These are phyloP conservation scores for Dictyostelium capitatum DNA, from an alignment of 78 protist species.

Conservation along the genomic window DNA sequence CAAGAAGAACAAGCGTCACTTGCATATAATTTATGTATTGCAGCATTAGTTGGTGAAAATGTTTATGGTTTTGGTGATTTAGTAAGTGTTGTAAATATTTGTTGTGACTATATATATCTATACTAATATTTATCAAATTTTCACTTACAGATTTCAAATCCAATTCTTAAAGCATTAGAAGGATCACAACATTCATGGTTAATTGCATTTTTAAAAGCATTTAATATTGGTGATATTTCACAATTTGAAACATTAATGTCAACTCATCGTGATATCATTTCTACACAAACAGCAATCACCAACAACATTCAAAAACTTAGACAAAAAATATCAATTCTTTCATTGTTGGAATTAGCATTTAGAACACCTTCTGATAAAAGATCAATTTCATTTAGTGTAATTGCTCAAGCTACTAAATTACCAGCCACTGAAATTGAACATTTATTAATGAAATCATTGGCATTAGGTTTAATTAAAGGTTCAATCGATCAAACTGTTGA, in stretches of 20 bases:
- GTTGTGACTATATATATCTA: no score
- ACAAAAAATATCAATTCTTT: constrained; percentile 88
- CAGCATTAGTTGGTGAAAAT: constrained; percentile 88
- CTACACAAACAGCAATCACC: constrained; percentile 74
- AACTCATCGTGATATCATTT: constrained; percentile 26
- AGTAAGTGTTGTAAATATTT: constrained; percentile 27
- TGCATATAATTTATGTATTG: constrained; percentile 89
- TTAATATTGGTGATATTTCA: constrained; percentile 88
- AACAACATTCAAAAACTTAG: constrained; percentile 56
- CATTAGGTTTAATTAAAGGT: constrained; percentile 86
- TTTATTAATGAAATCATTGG: constrained; percentile 85
- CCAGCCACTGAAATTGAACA: constrained; percentile 81
- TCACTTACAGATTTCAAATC: constrained; percentile 63
- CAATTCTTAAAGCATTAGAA: constrained; percentile 83
- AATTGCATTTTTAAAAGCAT: constrained; percentile 77
- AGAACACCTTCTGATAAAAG: constrained; percentile 85
- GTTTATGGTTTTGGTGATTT: constrained; percentile 92
- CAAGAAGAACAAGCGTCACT: constrained; percentile 46
- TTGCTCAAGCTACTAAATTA: constrained; percentile 74
- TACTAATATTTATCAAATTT: not conserved
- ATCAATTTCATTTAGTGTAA: constrained; percentile 69
- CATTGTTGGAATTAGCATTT: constrained; percentile 86
- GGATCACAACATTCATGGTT: constrained; percentile 84
- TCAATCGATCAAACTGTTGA: constrained; percentile 86
- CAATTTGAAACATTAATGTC: constrained; percentile 59